These are phyloP conservation scores for Domatiomyces catenatus DNA, from an alignment of 2,329 filamentous ascomycete genomes.

Conservation along the genomic window DNA sequence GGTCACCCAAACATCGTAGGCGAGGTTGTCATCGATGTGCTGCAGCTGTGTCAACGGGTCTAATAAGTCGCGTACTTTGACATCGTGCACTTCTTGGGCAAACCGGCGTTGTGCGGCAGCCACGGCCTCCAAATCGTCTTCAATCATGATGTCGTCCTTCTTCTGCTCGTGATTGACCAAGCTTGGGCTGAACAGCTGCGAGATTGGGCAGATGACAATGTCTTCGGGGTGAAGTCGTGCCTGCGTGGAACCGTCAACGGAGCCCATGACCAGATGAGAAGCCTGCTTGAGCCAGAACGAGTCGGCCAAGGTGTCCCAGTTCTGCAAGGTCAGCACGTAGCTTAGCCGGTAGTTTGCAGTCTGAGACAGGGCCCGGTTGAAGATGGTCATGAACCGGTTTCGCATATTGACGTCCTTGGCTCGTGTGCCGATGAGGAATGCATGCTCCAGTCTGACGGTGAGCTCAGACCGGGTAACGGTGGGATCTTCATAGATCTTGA, in stretches of 20 bases:
- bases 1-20: constrained; percentile 78
- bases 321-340: constrained; percentile 81
- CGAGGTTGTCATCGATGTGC: constrained; percentile 66
- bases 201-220: constrained; percentile 61
- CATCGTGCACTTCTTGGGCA: constrained; percentile 63
- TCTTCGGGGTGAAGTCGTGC: constrained; percentile 71
- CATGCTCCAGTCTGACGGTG: constrained; percentile 93
- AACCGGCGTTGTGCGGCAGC: constrained; percentile 71
- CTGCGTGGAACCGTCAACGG: constrained; percentile 67
- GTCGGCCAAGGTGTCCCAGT: constrained; percentile 89
- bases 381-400: constrained; percentile 90
- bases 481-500: constrained; percentile 93
- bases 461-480: constrained; percentile 91
- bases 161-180: constrained; percentile 53
- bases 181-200: constrained; percentile 50
- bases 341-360: constrained; percentile 75
- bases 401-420: constrained; percentile 93
- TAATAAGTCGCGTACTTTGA: constrained; percentile 75
- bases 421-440: constrained; percentile 87
- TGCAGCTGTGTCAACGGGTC: constrained; percentile 86
- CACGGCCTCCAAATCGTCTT: constrained; percentile 68
- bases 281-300: constrained; percentile 97
- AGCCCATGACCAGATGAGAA: constrained; percentile 79
- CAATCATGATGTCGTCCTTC: constrained; percentile 51
- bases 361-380: constrained; percentile 86